These are phyloP conservation scores for Colletotrichum theobromicola DNA, from an alignment of 2,329 filamentous ascomycete species.

Conservation along the genomic window DNA sequence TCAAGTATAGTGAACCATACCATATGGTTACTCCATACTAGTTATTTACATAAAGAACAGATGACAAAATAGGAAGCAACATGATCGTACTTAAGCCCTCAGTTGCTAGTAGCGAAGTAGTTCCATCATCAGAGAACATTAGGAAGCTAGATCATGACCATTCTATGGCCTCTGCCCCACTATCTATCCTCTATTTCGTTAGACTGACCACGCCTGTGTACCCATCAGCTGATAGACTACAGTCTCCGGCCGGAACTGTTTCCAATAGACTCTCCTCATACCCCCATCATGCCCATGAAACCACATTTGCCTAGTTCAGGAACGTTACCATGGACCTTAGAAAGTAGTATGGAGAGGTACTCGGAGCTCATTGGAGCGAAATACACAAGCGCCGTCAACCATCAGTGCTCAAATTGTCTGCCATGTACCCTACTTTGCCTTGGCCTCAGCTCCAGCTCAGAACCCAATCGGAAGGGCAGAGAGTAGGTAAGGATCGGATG, in stretches of 20 bases:
- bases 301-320: background rate
- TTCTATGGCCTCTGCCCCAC: background rate
- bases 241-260: background rate
- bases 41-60: background rate
- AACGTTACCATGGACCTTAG: background rate
- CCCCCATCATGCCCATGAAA: accelerated
- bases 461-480: background rate
- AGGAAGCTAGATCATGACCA: background rate
- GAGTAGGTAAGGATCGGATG: background rate
- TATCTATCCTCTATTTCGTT: background rate
- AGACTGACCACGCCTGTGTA: background rate
- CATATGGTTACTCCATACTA: background rate
- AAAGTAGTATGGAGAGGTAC: background rate
- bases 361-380: background rate
- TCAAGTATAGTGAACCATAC: accelerated
- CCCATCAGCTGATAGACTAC: background rate
- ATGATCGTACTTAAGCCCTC: too few relatives aligned
- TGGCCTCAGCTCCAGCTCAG: background rate
- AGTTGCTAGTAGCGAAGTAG: background rate
- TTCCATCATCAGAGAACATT: background rate
- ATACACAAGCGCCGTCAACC: background rate
- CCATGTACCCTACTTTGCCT: background rate
- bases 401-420: background rate
- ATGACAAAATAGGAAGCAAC: background rate
- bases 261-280: background rate